phyloP scores from a whole-genome alignment of 225 moss, liverwort and hornwort genomes.

The Physcomitrium patens region DNA sequence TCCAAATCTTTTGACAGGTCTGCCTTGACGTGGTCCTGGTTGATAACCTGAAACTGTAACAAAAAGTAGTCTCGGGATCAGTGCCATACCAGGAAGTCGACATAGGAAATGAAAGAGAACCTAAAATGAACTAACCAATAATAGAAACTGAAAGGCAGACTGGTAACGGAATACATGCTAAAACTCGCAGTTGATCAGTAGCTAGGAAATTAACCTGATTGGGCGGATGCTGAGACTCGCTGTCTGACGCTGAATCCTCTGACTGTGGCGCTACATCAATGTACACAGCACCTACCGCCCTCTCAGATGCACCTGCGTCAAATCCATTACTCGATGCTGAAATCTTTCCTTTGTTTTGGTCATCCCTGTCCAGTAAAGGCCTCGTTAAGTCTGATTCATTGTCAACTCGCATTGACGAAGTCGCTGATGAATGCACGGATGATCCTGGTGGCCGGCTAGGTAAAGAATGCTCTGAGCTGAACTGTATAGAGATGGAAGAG shows the following conservation, averaged over 20 bases:
- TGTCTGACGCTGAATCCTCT: constrained; percentile 40
- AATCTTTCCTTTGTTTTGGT: constrained; percentile 14
- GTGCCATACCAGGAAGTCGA: background rate
- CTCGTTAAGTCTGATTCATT: constrained; percentile 42
- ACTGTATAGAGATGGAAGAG: constrained; percentile 9
- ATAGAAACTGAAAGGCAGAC: background rate
- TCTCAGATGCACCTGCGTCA: constrained; percentile 24
- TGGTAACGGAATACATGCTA: background rate
- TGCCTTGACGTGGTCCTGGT: constrained; percentile 14
- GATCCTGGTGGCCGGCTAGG: constrained; percentile 16
- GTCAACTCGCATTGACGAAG: constrained; percentile 20
- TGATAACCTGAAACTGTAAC: constrained; percentile 3
- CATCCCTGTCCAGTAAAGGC: constrained; percentile 47
- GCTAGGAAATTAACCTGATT: constrained; percentile 22
- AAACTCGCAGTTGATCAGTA: background rate
- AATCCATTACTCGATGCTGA: constrained; percentile 31
- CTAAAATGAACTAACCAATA: too few relatives aligned
- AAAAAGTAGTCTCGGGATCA: background rate
- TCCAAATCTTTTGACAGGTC: constrained; percentile 27
- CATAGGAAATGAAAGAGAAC: too few relatives aligned
- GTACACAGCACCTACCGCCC: constrained; percentile 20
- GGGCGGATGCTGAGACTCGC: constrained; percentile 23
- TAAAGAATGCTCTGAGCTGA: background rate
- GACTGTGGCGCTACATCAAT: constrained; percentile 28
- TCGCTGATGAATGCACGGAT: constrained; percentile 35